Conservation (phyloP, 768 basidiomycete genomes). For the Suillus subluteus region DNA sequence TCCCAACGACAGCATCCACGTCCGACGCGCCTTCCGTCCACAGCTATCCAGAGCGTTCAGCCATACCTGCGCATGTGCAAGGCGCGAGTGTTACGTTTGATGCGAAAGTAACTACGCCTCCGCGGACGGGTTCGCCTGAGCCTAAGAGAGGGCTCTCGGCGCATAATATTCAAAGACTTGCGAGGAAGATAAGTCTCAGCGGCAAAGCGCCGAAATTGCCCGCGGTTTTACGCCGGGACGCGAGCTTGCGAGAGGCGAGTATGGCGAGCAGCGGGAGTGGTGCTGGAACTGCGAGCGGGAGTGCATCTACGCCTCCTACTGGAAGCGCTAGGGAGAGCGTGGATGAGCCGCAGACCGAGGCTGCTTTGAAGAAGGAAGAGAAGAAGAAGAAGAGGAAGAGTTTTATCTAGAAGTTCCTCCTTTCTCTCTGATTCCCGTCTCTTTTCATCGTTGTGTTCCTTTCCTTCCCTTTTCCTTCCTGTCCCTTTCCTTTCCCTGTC, state of each 20-base stretch:
- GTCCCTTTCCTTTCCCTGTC: background rate
- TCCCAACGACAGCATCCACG: slow-evolving; percentile 36
- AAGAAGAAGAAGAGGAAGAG: slow-evolving; percentile 67
- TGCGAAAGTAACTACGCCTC: slow-evolving; percentile 54
- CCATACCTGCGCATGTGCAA: slow-evolving; percentile 21
- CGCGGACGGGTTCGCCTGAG: slow-evolving; percentile 75
- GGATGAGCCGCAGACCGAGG: slow-evolving; percentile 41
- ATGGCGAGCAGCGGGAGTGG: background rate
- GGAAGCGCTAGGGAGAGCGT: slow-evolving; percentile 25
- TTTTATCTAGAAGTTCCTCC: slow-evolving; percentile 42
- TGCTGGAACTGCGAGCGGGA: background rate
- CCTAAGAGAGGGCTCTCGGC: slow-evolving; percentile 75
- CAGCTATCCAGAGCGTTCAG: slow-evolving; percentile 24
- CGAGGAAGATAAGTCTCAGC: slow-evolving; percentile 69
- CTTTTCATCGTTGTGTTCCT: slow-evolving; percentile 13
- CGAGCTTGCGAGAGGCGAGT: slow-evolving; percentile 32
- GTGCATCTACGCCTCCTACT: slow-evolving; percentile 27
- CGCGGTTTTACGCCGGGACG: slow-evolving; percentile 33
- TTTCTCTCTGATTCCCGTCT: background rate
- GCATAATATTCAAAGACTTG: slow-evolving; percentile 85
- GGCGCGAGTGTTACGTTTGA: slow-evolving; percentile 70
- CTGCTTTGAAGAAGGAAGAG: slow-evolving; percentile 46
- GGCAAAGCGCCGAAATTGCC: slow-evolving; percentile 21
- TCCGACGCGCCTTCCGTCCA: slow-evolving; percentile 30
- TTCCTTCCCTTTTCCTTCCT: slow-evolving; percentile 7